These are phyloP conservation scores for Pilatotrama ljubarskyi DNA, from an alignment of 768 basidiomycete species.

Conservation along the genomic window DNA sequence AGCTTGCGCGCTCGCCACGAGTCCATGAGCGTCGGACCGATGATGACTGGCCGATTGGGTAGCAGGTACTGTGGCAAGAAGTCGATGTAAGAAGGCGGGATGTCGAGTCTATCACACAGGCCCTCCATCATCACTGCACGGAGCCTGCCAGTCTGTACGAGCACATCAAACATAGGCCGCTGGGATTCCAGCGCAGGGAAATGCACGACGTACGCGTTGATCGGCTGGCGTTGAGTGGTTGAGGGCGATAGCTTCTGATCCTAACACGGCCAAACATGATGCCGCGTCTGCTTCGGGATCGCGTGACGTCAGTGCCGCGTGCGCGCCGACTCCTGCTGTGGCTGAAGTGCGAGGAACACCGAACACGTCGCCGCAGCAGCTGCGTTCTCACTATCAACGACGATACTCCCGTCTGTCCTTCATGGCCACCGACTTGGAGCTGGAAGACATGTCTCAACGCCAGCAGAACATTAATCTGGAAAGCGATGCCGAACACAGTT, in stretches of 20 bases:
- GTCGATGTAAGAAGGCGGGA: conserved; percentile 20
- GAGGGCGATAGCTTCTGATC: conserved; percentile 14
- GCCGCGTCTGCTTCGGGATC: neutral
- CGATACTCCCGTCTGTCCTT: neutral
- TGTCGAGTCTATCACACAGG: neutral
- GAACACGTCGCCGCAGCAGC: conserved; percentile 1
- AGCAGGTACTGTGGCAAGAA: conserved; percentile 25
- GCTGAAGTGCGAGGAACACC: neutral
- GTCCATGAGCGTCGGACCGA: conserved; percentile 21
- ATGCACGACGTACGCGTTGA: too few species aligned
- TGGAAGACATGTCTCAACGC: conserved; percentile 38
- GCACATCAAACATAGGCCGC: too few species aligned
- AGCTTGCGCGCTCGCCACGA: conserved; percentile 22
- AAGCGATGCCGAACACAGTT: neutral
- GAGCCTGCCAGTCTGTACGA: neutral
- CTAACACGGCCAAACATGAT: conserved; percentile 12
- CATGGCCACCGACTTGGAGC: conserved; percentile 40
- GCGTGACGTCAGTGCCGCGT: conserved; percentile 7
- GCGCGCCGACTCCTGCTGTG: neutral
- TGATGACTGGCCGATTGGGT: conserved; percentile 28
- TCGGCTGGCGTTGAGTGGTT: conserved; percentile 4
- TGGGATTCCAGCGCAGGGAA: too few species aligned
- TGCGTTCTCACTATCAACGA: neutral
- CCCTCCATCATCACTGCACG: neutral
- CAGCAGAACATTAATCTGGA: neutral